A percentile compares a stretch with the other conserved stretches of the same genome.
Conservation (phyloP, 768 basidiomycete genomes). For the Boletus vermiculosoides region DNA sequence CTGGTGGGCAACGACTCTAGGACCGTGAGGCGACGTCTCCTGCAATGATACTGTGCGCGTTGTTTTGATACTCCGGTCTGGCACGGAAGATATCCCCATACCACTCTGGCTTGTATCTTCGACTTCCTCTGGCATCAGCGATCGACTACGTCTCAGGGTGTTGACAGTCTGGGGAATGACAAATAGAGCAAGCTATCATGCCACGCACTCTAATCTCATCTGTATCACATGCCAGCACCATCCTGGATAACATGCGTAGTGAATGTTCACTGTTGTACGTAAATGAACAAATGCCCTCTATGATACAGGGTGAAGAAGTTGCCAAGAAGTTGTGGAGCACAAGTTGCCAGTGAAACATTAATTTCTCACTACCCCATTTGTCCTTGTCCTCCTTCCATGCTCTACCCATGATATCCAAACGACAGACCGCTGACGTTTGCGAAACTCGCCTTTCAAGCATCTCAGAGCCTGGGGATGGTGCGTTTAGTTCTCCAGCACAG, state of each 20-base stretch:
- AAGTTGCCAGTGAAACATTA: not conserved
- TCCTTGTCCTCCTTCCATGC: conserved; percentile 3
- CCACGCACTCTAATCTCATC: not conserved
- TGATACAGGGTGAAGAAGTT: not conserved
- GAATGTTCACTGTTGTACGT: not conserved
- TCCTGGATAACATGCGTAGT: not conserved
- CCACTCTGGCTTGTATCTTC: not conserved
- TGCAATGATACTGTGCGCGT: conserved; percentile 3
- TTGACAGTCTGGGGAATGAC: not conserved
- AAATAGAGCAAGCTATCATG: not conserved
- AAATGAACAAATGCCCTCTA: not conserved
- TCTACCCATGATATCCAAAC: conserved; percentile 15
- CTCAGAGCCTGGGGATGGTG: conserved; percentile 10
- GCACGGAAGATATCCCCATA: not conserved
- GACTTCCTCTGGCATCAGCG: not conserved
- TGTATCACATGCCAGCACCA: not conserved
- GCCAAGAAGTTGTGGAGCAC: conserved; percentile 9
- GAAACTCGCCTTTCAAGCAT: conserved; percentile 5
- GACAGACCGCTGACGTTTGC: conserved; percentile 2
- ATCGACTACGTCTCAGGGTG: not conserved
- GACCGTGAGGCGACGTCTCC: conserved; percentile 13
- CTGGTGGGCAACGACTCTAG: not conserved
- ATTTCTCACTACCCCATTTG: not conserved
- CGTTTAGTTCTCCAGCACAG: not conserved
- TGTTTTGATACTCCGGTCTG: not conserved